Percentiles rank a stretch among this genome's conserved stretches.
These are phyloP conservation scores for Albugo candida DNA, from an alignment of 352 stramenopile species.

Conservation along the genomic window DNA sequence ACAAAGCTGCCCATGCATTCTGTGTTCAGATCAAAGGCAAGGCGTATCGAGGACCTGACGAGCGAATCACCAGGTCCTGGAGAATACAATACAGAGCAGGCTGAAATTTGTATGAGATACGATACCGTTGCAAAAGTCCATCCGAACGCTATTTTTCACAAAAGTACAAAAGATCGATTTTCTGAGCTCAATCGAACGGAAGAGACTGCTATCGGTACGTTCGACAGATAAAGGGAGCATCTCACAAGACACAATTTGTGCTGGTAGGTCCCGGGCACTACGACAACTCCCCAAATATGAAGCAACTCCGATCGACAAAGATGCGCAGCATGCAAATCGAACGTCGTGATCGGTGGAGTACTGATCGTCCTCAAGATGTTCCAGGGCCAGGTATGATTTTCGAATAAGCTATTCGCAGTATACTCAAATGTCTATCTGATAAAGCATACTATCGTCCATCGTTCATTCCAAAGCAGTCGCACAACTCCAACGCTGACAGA, in stretches of 20 bases:
- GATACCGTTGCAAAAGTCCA: slow-evolving; percentile 41
- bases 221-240: background rate
- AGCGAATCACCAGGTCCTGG: slow-evolving; percentile 27
- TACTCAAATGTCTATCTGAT: no score
- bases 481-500: slow-evolving; percentile 58
- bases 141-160: slow-evolving; percentile 40
- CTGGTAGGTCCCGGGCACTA: slow-evolving; percentile 35
- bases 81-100: slow-evolving; percentile 43
- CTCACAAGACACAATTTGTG: background rate
- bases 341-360: no score
- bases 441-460: no score
- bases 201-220: slow-evolving; percentile 29
- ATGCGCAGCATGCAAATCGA: no score
- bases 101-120: slow-evolving; percentile 36
- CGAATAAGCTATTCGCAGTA: no score
- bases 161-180: slow-evolving; percentile 33
- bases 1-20: slow-evolving; percentile 12
- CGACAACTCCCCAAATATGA: slow-evolving; percentile 3
- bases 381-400: no score
- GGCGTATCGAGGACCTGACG: slow-evolving; percentile 18
- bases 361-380: no score
- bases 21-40: slow-evolving; percentile 44
- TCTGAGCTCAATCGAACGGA: slow-evolving; percentile 17
- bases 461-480: slow-evolving; percentile 15
- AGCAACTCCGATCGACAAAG: no score